Percentiles rank a stretch among this genome's conserved stretches.
Conservation (phyloP, 306 rosid species). For the Medicago lupulina region DNA sequence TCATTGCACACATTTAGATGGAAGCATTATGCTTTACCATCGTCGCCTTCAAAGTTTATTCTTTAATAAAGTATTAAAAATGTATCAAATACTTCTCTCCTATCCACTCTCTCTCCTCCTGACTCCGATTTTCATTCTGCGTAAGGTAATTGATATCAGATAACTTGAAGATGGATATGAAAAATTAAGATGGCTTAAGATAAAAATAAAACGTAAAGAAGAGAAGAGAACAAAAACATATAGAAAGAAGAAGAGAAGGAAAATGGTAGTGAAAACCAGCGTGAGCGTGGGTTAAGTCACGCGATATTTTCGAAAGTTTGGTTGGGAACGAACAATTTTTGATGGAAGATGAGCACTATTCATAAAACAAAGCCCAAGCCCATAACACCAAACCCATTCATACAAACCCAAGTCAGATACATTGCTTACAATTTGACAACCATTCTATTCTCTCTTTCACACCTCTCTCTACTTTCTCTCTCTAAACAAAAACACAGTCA, state of each 20-base stretch:
- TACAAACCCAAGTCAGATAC: background rate
- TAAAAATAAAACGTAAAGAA: slow-evolving; percentile 27
- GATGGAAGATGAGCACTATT: no score
- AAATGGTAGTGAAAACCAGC: no score
- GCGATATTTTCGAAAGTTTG: no score
- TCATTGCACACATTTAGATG: no score
- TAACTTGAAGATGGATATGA: slow-evolving; percentile 10
- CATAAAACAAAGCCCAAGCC: slow-evolving; percentile 18
- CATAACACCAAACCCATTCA: background rate
- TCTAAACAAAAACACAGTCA: background rate
- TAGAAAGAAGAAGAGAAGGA: no score
- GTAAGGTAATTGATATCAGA: slow-evolving; percentile 37
- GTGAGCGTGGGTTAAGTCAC: no score
- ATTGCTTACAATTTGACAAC: background rate
- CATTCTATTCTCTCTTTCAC: background rate
- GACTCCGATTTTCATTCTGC: slow-evolving; percentile 83
- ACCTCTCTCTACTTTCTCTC: background rate
- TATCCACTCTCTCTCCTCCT: slow-evolving; percentile 92
- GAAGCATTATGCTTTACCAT: no score
- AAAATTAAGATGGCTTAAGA: background rate
- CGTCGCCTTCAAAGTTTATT: no score
- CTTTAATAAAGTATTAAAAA: no score
- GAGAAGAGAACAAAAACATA: no score
- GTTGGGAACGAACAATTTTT: no score
- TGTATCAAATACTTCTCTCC: slow-evolving; percentile 82